Conservation (phyloP, 805 yeast species). For the Candida khao-thaluensis region DNA sequence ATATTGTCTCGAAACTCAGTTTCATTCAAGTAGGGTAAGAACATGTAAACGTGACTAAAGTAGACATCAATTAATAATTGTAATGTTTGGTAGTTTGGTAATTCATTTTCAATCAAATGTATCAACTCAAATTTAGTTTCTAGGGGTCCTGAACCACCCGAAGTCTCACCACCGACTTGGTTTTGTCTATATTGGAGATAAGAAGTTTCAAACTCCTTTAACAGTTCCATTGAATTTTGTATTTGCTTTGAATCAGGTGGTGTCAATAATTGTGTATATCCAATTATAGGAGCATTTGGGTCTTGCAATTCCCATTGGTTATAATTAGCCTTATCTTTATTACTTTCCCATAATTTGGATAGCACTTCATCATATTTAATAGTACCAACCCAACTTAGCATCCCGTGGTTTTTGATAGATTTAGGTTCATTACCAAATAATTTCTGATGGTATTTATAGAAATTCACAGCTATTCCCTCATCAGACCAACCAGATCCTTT, state of each 20-base stretch:
- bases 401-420: slow-evolving; percentile 1
- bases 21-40: slow-evolving; percentile 46
- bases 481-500: not conserved
- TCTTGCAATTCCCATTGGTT: not conserved
- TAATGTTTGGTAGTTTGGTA: slow-evolving; percentile 7
- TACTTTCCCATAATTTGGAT: slow-evolving; percentile 1
- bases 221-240: not conserved
- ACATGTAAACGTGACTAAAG: slow-evolving; percentile 43
- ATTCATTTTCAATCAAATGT: not conserved
- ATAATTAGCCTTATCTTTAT: not conserved
- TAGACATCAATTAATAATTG: slow-evolving; percentile 18
- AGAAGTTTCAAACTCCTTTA: not conserved
- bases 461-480: not conserved
- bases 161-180: not conserved
- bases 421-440: not conserved
- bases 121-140: not conserved
- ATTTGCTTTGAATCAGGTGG: not conserved
- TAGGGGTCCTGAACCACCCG: not conserved
- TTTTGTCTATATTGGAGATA: not conserved
- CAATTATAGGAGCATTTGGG: too few relatives aligned
- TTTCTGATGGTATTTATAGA: not conserved
- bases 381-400: slow-evolving; percentile 2
- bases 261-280: too few relatives aligned
- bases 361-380: slow-evolving; percentile 7
- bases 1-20: slow-evolving; percentile 23